Evolutionary conservation across 1,284 basidiomycete genomes (phyloP), one percentile per base, ranked within the genome.

Genomic region (Nidula niveotomentosa): DNA sequence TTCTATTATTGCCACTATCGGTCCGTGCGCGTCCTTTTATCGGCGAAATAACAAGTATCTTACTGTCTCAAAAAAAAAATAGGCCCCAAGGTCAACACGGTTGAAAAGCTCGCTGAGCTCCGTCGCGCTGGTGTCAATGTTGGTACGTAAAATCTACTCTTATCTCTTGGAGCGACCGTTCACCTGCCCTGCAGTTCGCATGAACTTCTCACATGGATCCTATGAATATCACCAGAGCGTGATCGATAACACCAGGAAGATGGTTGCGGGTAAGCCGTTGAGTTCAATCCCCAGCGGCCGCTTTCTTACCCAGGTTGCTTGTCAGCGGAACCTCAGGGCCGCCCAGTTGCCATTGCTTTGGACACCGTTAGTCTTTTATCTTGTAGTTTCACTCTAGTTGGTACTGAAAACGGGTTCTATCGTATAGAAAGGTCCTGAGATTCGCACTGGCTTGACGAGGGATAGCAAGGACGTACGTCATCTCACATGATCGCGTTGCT

Each of bases 191-290:
- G 37, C 64, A 96, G 95, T 97, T 58, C 94, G 95, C 74, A 97
- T 97, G 94, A 97, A 98, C 83, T 96, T 96, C 73, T 96, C 94
- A 53, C 94, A 97, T 85, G 94, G 94, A 53, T 90, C 89, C 55
- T 96, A 98, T 74, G 93, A 94, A 67, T 97, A 96, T 74, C 96
- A 98, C 77, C 93, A 98, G 78, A 94, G 91, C 62, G 95, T 98
- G 61, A 94, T 98, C 69, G 93, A 98, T 79, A 97, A 98, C 80
- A 91, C 94, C 51, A 85, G 94, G 65, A 88, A 87, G 68, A 89
- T 92, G 77, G 82, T 93, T 56, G 85, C 84, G 49, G 74, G 91
- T 93, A 63, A 62, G 83, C 71, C n/a, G n/a, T 39, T n/a, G 8
- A 39, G 37, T 58, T 46, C 53, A 56, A 47, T 51, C 47, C 41